phyloP scores from a whole-genome alignment of 139 green algal species.

The Ostreobium quekettii region DNA sequence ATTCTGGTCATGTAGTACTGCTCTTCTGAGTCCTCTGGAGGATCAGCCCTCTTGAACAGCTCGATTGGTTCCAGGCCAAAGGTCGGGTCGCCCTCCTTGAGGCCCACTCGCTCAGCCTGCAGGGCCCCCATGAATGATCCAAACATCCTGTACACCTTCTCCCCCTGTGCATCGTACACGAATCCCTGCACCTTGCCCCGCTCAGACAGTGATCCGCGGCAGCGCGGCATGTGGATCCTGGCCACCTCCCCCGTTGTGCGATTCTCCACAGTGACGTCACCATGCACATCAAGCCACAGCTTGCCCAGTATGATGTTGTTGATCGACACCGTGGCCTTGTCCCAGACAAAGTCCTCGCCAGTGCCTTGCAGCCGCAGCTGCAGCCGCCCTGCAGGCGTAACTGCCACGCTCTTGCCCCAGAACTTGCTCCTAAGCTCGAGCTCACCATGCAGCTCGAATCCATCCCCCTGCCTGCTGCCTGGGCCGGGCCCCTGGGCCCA shows the following conservation, averaged over 20 bases:
- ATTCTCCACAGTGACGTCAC: slow-evolving; percentile 56
- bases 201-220: slow-evolving; percentile 26
- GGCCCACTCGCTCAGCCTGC: neutral
- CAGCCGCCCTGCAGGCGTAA: slow-evolving; percentile 48
- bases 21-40: slow-evolving; percentile 11
- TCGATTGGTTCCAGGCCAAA: neutral
- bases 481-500: neutral
- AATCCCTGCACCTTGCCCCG: slow-evolving; percentile 30
- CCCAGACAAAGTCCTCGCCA: slow-evolving; percentile 51
- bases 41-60: slow-evolving; percentile 15
- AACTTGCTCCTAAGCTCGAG: slow-evolving; percentile 84
- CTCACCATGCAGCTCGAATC: slow-evolving; percentile 51
- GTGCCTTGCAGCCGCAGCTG: slow-evolving; percentile 24
- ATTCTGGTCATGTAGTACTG: slow-evolving; percentile 49
- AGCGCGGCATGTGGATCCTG: slow-evolving; percentile 32
- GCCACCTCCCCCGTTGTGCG: slow-evolving; percentile 41
- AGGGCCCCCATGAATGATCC: neutral
- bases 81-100: slow-evolving; percentile 15
- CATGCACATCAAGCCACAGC: slow-evolving; percentile 80
- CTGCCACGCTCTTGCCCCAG: slow-evolving; percentile 83
- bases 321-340: slow-evolving; percentile 65
- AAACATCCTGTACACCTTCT: slow-evolving; percentile 16
- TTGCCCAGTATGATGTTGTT: slow-evolving; percentile 90
- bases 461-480: neutral
- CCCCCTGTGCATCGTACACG: slow-evolving; percentile 25